Base-by-base conservation (phyloP, 163 green algal genomes). In the Scenedesmus sp. region DNA sequence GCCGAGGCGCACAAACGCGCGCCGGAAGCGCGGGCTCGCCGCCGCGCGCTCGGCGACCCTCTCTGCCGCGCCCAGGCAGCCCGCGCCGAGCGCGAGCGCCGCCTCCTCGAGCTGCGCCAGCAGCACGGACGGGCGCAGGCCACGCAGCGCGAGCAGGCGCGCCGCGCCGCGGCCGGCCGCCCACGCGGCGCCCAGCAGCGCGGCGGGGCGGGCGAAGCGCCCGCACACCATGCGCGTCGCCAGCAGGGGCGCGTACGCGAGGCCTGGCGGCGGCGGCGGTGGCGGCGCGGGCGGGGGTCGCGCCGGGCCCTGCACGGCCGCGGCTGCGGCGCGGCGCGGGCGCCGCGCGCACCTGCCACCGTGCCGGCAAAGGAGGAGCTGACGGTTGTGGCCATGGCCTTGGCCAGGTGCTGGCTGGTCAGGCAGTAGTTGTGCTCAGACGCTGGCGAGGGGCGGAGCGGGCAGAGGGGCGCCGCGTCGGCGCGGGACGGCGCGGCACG, bases 341-440 rank as follows among this genome's bases (percentile, higher is more conserved):
- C 50, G 50, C 50, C 28, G 60, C 62, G 7, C 65, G 20, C 47
- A 80, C 74, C 74, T 64, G 75, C 62, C 11, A 71, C 42, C 44
- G 60, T 70, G n/a, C 75, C 75, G 28, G 75, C 75, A 47, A 64
- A 56, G 28, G 50, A 50, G 72, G 48, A 70, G 64, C 64, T 77
- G 56, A 77, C 75, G 6, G 75, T 83, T 36, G 77, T 64, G 28
- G 75, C 75, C 57, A 83, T 77, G 26, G 70, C 18, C n/a, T 57
- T 62, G 1, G 64, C 60, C 63, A 83, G 45, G 31, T 77, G 64
- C 39, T 76, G 64, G 56, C 56, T 64, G 34, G 75, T 72, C 29
- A 83, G 44, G 44, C 75, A 83, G 54, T 77, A 77, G 54, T 77
- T 70, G 22, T 70, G 24, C 64, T 74, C 71, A 29, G 58, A 28